A percentile compares a stretch with the other conserved stretches of the same genome.
Conservation (phyloP, 305 asterid genomes). For the Ilex paraguariensis region DNA sequence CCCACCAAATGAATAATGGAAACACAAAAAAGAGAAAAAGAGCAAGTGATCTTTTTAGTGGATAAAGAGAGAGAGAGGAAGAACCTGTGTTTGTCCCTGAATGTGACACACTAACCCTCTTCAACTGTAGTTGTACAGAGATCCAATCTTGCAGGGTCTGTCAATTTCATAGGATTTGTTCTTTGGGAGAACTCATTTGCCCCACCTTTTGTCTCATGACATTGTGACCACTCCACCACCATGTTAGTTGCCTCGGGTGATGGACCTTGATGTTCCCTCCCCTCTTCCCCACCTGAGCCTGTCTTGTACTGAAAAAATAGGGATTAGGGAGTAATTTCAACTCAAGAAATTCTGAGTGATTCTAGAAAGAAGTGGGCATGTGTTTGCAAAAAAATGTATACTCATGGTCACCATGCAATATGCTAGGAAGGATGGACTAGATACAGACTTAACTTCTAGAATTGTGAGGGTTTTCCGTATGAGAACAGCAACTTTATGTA, state of each 20-base stretch:
- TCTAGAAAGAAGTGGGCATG: too few relatives aligned
- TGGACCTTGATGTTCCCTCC: constrained; percentile 26
- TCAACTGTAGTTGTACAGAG: constrained; percentile 14
- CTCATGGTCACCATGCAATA: too few relatives aligned
- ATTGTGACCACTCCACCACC: constrained; percentile 34
- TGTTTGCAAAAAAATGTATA: too few relatives aligned
- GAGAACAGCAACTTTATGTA: too few relatives aligned
- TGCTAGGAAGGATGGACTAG: too few relatives aligned
- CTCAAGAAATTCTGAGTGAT: too few relatives aligned
- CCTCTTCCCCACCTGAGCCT: constrained; percentile 16
- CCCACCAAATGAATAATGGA: constrained; percentile 38
- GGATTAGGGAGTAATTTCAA: too few relatives aligned
- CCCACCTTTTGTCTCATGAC: constrained; percentile 30
- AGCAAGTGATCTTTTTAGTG: constrained; percentile 23
- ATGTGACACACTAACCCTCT: constrained; percentile 9
- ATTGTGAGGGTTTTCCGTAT: too few relatives aligned
- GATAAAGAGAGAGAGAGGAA: constrained; percentile 15
- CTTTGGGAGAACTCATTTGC: constrained; percentile 18
- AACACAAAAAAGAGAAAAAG: constrained; percentile 1
- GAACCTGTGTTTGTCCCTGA: constrained; percentile 25
- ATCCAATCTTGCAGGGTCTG: constrained; percentile 36
- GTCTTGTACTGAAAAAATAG: constrained; percentile 10
- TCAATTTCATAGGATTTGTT: constrained; percentile 30
- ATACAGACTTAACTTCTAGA: too few relatives aligned
- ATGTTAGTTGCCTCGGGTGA: constrained; percentile 37